Percentiles rank a stretch among this genome's conserved stretches.
Evolutionary conservation across 352 stramenopile species (phyloP).

Genomic region (Pythium vanterpoolii): DNA sequence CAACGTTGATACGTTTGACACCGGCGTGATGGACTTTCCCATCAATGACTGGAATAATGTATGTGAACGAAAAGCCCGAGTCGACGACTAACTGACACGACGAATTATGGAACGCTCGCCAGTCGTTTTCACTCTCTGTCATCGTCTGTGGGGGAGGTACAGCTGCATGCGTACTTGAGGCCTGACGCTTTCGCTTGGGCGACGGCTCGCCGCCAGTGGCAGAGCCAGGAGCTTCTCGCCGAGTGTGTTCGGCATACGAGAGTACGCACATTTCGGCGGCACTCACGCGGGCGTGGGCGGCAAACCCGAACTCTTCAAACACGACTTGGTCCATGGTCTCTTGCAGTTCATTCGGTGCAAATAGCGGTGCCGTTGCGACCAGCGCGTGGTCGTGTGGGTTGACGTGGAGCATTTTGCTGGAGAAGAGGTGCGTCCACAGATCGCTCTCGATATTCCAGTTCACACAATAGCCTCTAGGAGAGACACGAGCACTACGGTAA

Average conservation of each 20-base stretch:
- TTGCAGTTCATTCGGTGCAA: conserved; percentile 49
- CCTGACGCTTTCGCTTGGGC: conserved; percentile 13
- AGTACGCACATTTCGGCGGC: conserved; percentile 63
- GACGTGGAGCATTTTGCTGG: conserved; percentile 44
- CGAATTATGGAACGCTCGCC: conserved; percentile 42
- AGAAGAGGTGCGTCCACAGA: conserved; percentile 55
- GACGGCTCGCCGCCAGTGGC: background rate
- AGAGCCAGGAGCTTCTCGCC: conserved; percentile 11
- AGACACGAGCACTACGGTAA: background rate
- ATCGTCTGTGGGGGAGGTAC: background rate
- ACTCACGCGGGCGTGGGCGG: conserved; percentile 43
- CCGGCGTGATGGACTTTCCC: conserved; percentile 40
- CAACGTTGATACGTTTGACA: conserved; percentile 88
- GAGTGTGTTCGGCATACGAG: conserved; percentile 41
- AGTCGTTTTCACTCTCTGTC: conserved; percentile 22
- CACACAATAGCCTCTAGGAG: conserved; percentile 64
- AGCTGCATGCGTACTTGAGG: background rate
- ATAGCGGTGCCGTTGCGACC: conserved; percentile 53
- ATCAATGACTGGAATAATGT: conserved; percentile 91
- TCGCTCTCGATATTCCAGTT: conserved; percentile 80
- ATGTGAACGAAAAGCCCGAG: conserved; percentile 94
- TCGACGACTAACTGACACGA: conserved; percentile 88
- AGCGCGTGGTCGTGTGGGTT: conserved; percentile 49
- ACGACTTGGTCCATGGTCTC: conserved; percentile 80
- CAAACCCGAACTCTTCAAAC: conserved; percentile 75